These are phyloP conservation scores for Trichoderma semiorbis DNA, from an alignment of 2,329 filamentous ascomycete genomes.

Conservation along the genomic window DNA sequence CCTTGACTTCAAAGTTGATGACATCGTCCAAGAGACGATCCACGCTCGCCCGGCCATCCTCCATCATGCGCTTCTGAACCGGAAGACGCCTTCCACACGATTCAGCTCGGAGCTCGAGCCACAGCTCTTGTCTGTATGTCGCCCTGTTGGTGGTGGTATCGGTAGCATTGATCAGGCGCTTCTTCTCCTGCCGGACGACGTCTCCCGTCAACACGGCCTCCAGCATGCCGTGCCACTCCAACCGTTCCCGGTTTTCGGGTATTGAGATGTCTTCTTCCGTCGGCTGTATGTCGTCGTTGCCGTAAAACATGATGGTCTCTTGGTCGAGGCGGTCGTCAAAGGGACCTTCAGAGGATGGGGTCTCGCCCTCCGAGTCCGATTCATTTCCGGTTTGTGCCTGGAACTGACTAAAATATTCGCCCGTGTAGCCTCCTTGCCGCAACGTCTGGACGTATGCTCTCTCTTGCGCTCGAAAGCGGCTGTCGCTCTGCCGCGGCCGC, in stretches of 20 bases:
- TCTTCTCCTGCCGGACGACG: conserved; percentile 97
- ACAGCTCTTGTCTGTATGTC: conserved; percentile 75
- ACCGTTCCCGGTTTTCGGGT: conserved; percentile 78
- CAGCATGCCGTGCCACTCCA: conserved; percentile 98
- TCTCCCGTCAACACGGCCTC: conserved; percentile 93
- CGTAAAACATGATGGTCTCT: conserved; percentile 88
- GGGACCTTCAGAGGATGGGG: conserved; percentile 76
- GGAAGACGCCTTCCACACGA: conserved; percentile 79
- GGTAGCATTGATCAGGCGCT: conserved; percentile 77
- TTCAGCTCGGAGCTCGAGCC: conserved; percentile 82
- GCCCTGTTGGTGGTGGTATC: conserved; percentile 56
- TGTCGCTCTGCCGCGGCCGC: conserved; percentile 45
- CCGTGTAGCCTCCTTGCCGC: conserved; percentile 62
- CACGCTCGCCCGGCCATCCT: conserved; percentile 73
- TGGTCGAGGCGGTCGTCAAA: conserved; percentile 88
- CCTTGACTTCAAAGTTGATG: conserved; percentile 89
- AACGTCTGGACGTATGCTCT: conserved; percentile 92
- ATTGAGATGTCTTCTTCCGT: conserved; percentile 87
- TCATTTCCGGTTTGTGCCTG: conserved; percentile 61
- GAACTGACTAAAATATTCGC: conserved; percentile 71
- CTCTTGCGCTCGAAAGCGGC: conserved; percentile 62
- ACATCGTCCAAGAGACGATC: conserved; percentile 80
- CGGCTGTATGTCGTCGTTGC: conserved; percentile 83
- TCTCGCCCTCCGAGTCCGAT: conserved; percentile 87
- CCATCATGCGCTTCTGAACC: conserved; percentile 81